Percentiles rank a stretch among this genome's conserved stretches.
These are phyloP conservation scores for Trichoderma koningiopsis DNA, from an alignment of 2,329 filamentous ascomycete species.

Conservation along the genomic window DNA sequence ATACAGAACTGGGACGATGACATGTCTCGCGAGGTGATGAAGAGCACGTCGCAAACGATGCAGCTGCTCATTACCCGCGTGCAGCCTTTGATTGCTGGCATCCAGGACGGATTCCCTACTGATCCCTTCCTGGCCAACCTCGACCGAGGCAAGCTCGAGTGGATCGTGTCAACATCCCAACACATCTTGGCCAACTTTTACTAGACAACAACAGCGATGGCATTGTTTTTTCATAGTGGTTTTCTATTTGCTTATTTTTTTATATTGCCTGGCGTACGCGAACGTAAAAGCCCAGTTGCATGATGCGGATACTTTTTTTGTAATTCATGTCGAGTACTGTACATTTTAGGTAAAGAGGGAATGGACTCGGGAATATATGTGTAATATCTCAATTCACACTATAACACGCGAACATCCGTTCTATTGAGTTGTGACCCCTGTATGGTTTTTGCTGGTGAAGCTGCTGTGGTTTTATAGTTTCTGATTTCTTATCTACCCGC, in stretches of 20 bases:
- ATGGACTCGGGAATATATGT: not conserved
- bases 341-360: not conserved
- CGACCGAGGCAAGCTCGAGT: constrained; percentile 44
- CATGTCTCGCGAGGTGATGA: constrained; percentile 41
- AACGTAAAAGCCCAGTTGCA: not conserved
- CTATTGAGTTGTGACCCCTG: not conserved
- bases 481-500: constrained; percentile 1
- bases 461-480: not conserved
- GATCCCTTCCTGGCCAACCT: constrained; percentile 45
- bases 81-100: constrained; percentile 39
- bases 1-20: constrained; percentile 44
- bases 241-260: constrained; percentile 15
- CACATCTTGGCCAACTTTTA: constrained; percentile 41
- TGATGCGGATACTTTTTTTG: not conserved
- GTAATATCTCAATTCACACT: not conserved
- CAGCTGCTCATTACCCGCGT: constrained; percentile 42
- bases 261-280: not conserved
- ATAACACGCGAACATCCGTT: not conserved
- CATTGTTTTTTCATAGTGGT: not conserved
- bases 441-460: not conserved
- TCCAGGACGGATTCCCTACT: constrained; percentile 42
- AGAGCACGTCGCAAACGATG: constrained; percentile 45
- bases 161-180: constrained; percentile 43
- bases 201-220: constrained; percentile 34
- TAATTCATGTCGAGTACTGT: not conserved